These are phyloP conservation scores for Chalciporus pseudorubinellus DNA, from an alignment of 768 basidiomycete genomes.

Conservation along the genomic window DNA sequence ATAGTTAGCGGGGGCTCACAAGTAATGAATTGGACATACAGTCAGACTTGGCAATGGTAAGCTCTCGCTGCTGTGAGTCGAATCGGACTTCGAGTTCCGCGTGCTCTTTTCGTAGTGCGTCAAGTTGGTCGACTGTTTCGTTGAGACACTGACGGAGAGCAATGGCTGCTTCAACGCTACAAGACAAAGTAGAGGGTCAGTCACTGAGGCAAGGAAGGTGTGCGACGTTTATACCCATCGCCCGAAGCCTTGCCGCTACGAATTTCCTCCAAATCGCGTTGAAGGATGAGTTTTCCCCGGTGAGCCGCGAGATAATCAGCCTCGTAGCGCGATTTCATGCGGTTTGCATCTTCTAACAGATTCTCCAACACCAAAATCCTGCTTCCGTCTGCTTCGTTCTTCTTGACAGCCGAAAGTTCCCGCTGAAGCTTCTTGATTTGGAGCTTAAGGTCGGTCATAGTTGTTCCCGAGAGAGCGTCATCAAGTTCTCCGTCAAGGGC, in stretches of 20 bases:
- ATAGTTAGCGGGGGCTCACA: constrained; percentile 3
- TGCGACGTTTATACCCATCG: constrained; percentile 58
- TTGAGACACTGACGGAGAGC: constrained; percentile 85
- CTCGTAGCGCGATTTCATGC: constrained; percentile 89
- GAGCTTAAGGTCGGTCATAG: constrained; percentile 90
- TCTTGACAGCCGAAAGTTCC: constrained; percentile 72
- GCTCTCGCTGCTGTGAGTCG: constrained; percentile 59
- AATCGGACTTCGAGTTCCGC: constrained; percentile 69
- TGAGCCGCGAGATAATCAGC: constrained; percentile 82
- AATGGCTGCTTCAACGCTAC: constrained; percentile 80
- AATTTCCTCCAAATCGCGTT: constrained; percentile 85
- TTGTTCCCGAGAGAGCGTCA: constrained; percentile 77
- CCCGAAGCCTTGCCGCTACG: constrained; percentile 79
- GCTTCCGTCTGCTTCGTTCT: constrained; percentile 75
- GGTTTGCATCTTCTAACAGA: constrained; percentile 84
- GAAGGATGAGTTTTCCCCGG: constrained; percentile 75
- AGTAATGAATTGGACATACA: constrained; percentile 43
- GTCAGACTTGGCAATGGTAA: constrained; percentile 84
- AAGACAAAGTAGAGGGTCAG: constrained; percentile 2
- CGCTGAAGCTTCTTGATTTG: constrained; percentile 78
- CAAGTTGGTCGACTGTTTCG: constrained; percentile 82
- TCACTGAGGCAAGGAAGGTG: neutral
- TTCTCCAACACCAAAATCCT: constrained; percentile 86
- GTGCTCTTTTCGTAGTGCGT: constrained; percentile 63
- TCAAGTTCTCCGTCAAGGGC: constrained; percentile 86